phyloP scores from a whole-genome alignment of 306 rosid species.

The Prunus campanulata region DNA sequence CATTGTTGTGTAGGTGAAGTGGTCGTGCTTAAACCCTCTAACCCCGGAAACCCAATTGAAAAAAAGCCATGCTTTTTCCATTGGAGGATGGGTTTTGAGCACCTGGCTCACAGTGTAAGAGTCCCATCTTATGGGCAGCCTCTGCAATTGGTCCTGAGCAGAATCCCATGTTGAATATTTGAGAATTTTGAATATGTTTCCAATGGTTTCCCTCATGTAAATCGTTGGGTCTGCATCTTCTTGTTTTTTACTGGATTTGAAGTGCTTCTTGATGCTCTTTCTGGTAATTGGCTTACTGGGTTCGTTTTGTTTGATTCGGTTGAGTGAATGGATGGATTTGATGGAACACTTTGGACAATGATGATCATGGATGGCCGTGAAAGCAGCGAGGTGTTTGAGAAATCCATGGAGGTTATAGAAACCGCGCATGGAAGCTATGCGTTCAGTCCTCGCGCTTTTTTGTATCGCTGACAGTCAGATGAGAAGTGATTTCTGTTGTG shows the following conservation, averaged over 20 bases:
- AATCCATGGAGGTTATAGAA: slow-evolving; percentile 18
- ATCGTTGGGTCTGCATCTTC: slow-evolving; percentile 13
- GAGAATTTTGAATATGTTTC: slow-evolving; percentile 43
- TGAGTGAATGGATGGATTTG: slow-evolving; percentile 40
- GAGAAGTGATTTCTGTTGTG: no score
- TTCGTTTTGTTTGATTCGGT: slow-evolving; percentile 32
- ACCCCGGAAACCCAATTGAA: slow-evolving; percentile 69
- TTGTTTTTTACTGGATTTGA: slow-evolving; percentile 16
- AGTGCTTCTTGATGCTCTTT: slow-evolving; percentile 4
- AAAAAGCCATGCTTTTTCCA: slow-evolving; percentile 88
- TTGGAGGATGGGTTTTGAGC: slow-evolving; percentile 79
- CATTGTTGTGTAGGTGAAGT: slow-evolving; percentile 82
- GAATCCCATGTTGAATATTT: slow-evolving; percentile 70
- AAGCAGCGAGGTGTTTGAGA: slow-evolving; percentile 23
- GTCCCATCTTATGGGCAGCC: slow-evolving; percentile 67
- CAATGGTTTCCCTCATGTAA: slow-evolving; percentile 53
- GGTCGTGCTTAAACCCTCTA: slow-evolving; percentile 70
- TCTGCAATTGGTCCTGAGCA: slow-evolving; percentile 46
- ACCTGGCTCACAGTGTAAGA: slow-evolving; percentile 79
- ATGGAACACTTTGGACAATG: slow-evolving; percentile 8
- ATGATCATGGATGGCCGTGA: neutral
- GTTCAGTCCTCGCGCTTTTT: neutral
- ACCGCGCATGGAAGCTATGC: slow-evolving; percentile 10
- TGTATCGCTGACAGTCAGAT: neutral
- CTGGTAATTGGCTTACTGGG: slow-evolving; percentile 14